A percentile compares a stretch with the other conserved stretches of the same genome.
Evolutionary conservation across 441 rosid species (phyloP).

Genomic region (Populus trichocarpa): DNA sequence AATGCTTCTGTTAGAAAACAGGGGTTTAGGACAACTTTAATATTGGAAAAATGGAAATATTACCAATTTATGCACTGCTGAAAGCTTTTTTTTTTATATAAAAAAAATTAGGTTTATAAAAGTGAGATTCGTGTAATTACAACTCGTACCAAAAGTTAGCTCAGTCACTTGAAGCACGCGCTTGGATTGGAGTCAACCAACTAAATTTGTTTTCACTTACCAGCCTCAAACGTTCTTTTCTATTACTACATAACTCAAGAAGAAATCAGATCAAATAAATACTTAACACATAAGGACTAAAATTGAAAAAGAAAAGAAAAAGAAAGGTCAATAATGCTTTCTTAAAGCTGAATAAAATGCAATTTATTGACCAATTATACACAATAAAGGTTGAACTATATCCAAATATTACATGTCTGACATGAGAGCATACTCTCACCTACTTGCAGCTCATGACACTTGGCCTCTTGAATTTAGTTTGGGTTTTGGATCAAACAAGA

Average conservation of each 20-base stretch:
- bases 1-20: neutral
- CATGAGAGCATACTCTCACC: constrained; percentile 13
- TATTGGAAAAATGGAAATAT: neutral
- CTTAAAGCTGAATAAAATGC: neutral
- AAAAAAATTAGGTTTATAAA: too few relatives aligned
- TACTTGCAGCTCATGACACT: constrained; percentile 6
- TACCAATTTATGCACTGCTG: neutral
- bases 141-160: too few relatives aligned
- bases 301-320: neutral
- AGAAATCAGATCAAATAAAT: neutral
- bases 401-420: neutral
- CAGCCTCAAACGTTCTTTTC: neutral
- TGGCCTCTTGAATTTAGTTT: constrained; percentile 21
- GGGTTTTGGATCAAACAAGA: constrained; percentile 31
- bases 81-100: neutral
- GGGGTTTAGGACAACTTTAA: neutral
- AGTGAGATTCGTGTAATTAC: too few relatives aligned
- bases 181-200: neutral
- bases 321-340: neutral
- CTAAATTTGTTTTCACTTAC: neutral
- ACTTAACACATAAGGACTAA: neutral
- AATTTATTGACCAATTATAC: neutral
- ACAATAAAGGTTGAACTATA: neutral
- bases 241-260: neutral
- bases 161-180: neutral